Evolutionary conservation across 1,284 basidiomycete species (phyloP).

Genomic region (Coniferiporia sulphurascens): DNA sequence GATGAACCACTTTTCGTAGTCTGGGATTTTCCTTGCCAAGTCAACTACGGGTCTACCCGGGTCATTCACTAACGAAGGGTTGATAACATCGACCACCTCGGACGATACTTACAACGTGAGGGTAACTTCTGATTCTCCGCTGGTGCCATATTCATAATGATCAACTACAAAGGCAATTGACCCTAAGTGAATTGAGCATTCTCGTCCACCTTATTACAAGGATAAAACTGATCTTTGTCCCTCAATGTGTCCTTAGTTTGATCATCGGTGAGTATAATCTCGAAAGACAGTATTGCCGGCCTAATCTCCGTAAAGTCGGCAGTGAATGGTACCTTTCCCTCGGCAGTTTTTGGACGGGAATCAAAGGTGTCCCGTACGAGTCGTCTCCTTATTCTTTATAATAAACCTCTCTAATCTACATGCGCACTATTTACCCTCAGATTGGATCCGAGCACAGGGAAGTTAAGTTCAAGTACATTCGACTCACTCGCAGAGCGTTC

Average conservation of each 20-base stretch:
- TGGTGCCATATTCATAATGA: neutral
- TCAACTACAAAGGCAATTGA: conserved; percentile 42
- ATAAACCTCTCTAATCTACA: neutral
- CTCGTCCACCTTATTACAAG: neutral
- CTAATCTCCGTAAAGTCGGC: neutral
- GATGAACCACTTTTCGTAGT: neutral
- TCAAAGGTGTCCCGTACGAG: conserved; percentile 14
- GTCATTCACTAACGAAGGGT: conserved; percentile 36
- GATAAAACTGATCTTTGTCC: neutral
- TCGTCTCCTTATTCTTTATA: neutral
- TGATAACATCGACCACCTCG: conserved; percentile 40
- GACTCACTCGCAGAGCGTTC: conserved; percentile 22
- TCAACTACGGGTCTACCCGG: conserved; percentile 37
- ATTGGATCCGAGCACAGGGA: conserved; percentile 23
- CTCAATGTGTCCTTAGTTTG: conserved; percentile 17
- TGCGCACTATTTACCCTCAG: neutral
- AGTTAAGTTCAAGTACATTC: conserved; percentile 15
- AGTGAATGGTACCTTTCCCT: conserved; percentile 15
- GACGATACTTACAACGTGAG: conserved; percentile 45
- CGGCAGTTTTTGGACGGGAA: conserved; percentile 20
- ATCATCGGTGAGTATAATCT: neutral
- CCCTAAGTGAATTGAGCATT: conserved; percentile 43
- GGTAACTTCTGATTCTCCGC: neutral
- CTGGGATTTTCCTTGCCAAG: conserved; percentile 25
- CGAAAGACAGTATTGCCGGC: neutral